Conservation (phyloP, 352 stramenopile genomes). For the Phytophthora constricta region DNA sequence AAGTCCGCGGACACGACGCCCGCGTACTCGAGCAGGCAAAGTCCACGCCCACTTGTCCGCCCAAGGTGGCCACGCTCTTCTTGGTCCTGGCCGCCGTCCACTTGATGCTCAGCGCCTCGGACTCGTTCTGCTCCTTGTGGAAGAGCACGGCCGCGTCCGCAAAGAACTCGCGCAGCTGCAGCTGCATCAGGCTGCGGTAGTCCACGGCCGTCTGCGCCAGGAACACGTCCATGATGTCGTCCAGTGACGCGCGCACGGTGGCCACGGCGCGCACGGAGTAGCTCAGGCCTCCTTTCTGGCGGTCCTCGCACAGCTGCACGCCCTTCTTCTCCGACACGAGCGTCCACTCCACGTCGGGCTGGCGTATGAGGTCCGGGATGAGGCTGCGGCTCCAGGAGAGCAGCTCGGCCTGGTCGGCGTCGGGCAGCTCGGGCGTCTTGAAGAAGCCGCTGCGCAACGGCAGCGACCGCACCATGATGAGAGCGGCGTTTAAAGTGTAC, state of each 20-base stretch:
- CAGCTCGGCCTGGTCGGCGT: constrained; percentile 71
- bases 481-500: background rate
- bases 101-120: constrained; percentile 82
- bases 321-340: constrained; percentile 75
- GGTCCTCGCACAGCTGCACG: constrained; percentile 75
- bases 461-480: constrained; percentile 76
- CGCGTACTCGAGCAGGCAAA: constrained; percentile 81
- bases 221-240: constrained; percentile 87
- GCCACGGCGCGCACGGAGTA: constrained; percentile 78
- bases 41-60: constrained; percentile 58
- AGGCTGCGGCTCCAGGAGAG: constrained; percentile 79
- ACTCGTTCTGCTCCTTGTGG: constrained; percentile 77
- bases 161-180: constrained; percentile 78
- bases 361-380: constrained; percentile 64
- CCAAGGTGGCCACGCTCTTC: constrained; percentile 58
- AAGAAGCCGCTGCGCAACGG: constrained; percentile 84
- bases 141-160: constrained; percentile 76
- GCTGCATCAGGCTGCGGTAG: constrained; percentile 76
- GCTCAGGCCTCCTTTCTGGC: constrained; percentile 80
- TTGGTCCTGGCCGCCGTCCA: constrained; percentile 77
- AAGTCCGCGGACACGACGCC: constrained; percentile 64
- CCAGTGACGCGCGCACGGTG: constrained; percentile 62
- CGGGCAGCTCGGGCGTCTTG: constrained; percentile 61
- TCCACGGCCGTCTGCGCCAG: constrained; percentile 59
- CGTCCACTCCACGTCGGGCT: constrained; percentile 82